Conservation (phyloP, 2,329 filamentous ascomycete genomes). For the Aspergillus tamarii region DNA sequence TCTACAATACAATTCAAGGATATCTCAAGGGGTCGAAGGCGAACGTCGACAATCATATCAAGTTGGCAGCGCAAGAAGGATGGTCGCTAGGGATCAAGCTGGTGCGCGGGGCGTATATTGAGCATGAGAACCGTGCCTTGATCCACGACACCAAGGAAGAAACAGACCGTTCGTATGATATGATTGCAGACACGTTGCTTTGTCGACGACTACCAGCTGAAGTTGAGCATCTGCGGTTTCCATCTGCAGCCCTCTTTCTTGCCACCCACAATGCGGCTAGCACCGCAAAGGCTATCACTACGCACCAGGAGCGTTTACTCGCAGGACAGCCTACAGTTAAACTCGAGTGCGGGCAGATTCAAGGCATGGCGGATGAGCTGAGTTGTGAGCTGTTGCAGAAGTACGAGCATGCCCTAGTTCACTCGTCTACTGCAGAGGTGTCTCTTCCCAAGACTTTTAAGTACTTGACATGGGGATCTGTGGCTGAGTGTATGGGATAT, state of each 20-base stretch:
- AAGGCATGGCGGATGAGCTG: slow-evolving; percentile 91
- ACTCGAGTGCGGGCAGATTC: slow-evolving; percentile 72
- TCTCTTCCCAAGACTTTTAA: slow-evolving; percentile 52
- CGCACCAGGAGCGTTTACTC: background rate
- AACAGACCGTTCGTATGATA: background rate
- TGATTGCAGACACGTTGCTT: background rate
- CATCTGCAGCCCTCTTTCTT: background rate
- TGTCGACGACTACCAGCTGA: background rate
- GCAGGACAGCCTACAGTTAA: slow-evolving; percentile 33
- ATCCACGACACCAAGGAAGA: background rate
- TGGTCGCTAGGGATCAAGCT: background rate
- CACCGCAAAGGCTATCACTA: background rate
- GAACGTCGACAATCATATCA: slow-evolving; percentile 41
- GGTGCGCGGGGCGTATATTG: background rate
- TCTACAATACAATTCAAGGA: slow-evolving; percentile 51
- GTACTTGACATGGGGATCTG: slow-evolving; percentile 57
- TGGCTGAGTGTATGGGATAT: slow-evolving; percentile 58
- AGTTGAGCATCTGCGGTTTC: background rate
- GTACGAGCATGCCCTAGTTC: slow-evolving; percentile 20
- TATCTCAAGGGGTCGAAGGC: slow-evolving; percentile 49
- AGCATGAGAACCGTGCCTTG: background rate
- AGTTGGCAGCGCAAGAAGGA: background rate
- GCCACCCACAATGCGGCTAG: background rate
- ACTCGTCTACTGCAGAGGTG: slow-evolving; percentile 16
- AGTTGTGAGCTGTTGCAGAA: slow-evolving; percentile 55